These are phyloP conservation scores for Leccinum boreale DNA, from an alignment of 768 basidiomycete species.

Conservation along the genomic window DNA sequence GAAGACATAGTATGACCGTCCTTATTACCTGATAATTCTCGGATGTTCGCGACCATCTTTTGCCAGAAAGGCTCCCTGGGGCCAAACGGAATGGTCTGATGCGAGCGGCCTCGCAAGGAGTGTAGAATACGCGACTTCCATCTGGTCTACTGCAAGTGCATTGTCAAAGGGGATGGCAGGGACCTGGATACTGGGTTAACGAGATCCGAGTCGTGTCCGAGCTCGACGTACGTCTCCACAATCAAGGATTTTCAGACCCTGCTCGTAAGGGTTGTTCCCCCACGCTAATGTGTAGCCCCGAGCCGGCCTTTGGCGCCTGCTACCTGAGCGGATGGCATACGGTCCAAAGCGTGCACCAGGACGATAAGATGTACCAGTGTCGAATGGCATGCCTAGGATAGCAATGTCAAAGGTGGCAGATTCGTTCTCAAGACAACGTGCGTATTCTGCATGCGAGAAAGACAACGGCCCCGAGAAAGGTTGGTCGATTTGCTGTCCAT, in stretches of 20 bases:
- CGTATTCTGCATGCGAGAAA: constrained; percentile 80
- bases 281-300: constrained; percentile 71
- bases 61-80: constrained; percentile 35
- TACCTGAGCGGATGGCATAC: constrained; percentile 78
- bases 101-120: constrained; percentile 57
- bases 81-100: constrained; percentile 19
- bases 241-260: constrained; percentile 62
- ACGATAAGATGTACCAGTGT: constrained; percentile 56
- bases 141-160: constrained; percentile 78
- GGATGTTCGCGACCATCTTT: constrained; percentile 68
- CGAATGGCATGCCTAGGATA: constrained; percentile 77
- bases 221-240: constrained; percentile 67
- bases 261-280: constrained; percentile 62
- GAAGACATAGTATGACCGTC: neutral
- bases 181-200: constrained; percentile 41
- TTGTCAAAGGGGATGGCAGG: constrained; percentile 82
- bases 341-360: constrained; percentile 86
- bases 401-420: constrained; percentile 51
- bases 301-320: constrained; percentile 58
- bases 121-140: constrained; percentile 81
- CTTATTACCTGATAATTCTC: constrained; percentile 57
- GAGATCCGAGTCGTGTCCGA: neutral
- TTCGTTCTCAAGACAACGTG: constrained; percentile 23
- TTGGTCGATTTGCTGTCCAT: constrained; percentile 71
- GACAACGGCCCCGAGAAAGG: constrained; percentile 76